phyloP scores from a whole-genome alignment of 2,329 filamentous ascomycete genomes.

The Teratosphaeria viscida region DNA sequence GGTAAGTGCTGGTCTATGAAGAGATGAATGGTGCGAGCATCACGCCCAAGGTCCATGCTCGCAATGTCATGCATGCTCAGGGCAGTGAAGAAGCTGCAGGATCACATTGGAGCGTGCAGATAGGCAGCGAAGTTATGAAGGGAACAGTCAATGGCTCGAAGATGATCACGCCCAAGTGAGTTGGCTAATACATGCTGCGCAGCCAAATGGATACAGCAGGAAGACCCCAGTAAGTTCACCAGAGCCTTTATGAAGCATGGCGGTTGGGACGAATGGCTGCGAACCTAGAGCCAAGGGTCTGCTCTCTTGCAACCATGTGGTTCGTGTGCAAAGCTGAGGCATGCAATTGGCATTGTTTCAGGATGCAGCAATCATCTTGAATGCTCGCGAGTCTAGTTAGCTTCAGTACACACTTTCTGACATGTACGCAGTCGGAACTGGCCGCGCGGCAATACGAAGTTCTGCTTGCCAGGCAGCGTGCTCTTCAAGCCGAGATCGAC shows the following conservation, averaged over 20 bases:
- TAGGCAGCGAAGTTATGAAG: not conserved
- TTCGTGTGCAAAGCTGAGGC: not conserved
- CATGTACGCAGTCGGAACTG: slow-evolving; percentile 54
- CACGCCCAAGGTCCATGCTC: not conserved
- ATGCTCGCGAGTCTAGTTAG: not conserved
- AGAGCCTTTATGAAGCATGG: not conserved
- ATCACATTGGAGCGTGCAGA: not conserved
- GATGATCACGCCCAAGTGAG: not conserved
- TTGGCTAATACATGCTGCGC: not conserved
- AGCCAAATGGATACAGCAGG: slow-evolving; percentile 3
- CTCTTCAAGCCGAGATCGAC: slow-evolving; percentile 88
- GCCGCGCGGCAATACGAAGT: slow-evolving; percentile 89
- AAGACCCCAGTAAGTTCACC: slow-evolving; percentile 52
- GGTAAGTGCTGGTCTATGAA: slow-evolving; percentile 16
- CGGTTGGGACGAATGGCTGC: not conserved
- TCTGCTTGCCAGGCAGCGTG: slow-evolving; percentile 76
- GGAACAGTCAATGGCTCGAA: not conserved
- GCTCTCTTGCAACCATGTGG: not conserved
- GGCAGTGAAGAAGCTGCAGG: not conserved
- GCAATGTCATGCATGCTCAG: not conserved
- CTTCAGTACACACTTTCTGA: slow-evolving; percentile 6
- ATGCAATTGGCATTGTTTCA: not conserved
- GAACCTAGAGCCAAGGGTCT: not conserved
- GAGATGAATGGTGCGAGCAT: not conserved
- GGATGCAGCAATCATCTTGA: not conserved